Conservation (phyloP, 163 green algal genomes). For the Scenedesmus sp. region DNA sequence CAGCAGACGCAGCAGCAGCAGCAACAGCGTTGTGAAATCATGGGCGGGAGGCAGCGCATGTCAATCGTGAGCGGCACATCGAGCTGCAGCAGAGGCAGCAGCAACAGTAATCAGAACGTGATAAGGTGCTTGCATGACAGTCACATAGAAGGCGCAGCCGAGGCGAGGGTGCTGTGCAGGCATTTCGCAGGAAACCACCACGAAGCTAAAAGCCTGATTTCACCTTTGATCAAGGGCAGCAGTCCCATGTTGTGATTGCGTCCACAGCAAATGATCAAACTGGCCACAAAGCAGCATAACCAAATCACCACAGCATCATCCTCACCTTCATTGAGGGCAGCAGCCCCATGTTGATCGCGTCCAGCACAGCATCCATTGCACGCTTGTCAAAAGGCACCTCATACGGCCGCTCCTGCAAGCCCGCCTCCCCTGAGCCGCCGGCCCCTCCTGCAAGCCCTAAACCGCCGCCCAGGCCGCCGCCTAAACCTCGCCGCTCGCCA, state of each 20-base stretch:
- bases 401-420: constrained; percentile 33
- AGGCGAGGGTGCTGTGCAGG: too few species aligned
- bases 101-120: background rate
- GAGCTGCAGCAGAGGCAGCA: constrained; percentile 36
- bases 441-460: constrained; percentile 11
- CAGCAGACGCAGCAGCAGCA: background rate
- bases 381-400: constrained; percentile 61
- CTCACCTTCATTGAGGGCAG: constrained; percentile 59
- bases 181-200: too few species aligned
- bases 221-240: background rate
- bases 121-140: too few species aligned
- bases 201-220: too few species aligned
- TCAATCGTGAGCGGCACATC: constrained; percentile 61
- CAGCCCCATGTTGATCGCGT: constrained; percentile 61
- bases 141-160: too few species aligned
- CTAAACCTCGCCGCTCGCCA: background rate
- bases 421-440: background rate
- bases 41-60: constrained; percentile 62
- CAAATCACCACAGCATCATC: background rate
- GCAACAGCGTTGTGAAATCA: constrained; percentile 46
- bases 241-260: too few species aligned
- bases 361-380: constrained; percentile 58
- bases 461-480: background rate
- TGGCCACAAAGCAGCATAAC: background rate
- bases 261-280: too few species aligned